Percentiles rank a stretch among this genome's conserved stretches.
These are phyloP conservation scores for Raffaelea arxii DNA, from an alignment of 2,329 filamentous ascomycete genomes.

Conservation along the genomic window DNA sequence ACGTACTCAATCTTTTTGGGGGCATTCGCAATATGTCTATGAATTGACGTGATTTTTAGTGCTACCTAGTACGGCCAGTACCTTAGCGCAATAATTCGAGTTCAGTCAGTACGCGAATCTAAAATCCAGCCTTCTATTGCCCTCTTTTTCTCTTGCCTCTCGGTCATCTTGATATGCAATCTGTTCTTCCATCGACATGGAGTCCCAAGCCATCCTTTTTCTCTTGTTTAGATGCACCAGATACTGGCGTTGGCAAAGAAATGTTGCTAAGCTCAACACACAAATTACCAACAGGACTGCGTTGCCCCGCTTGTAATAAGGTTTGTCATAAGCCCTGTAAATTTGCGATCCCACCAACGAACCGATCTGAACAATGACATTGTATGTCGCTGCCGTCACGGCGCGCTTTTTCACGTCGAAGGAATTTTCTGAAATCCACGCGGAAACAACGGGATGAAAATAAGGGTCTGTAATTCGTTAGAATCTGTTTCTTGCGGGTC, in stretches of 20 bases:
- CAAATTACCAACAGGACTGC: conserved; percentile 40
- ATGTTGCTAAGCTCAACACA: conserved; percentile 38
- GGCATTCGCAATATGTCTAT: too few relatives aligned
- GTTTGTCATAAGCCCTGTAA: conserved; percentile 44
- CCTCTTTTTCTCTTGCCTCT: conserved; percentile 20
- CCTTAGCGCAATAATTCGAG: too few relatives aligned
- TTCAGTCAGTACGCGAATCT: conserved; percentile 31
- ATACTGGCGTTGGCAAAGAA: conserved; percentile 35
- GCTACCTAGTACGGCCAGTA: too few relatives aligned
- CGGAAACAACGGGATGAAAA: conserved; percentile 1
- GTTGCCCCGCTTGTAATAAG: conserved; percentile 45
- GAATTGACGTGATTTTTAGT: too few relatives aligned
- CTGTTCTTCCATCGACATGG: conserved; percentile 37
- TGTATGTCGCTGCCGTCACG: conserved; percentile 5
- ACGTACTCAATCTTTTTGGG: too few relatives aligned
- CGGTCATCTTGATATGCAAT: conserved; percentile 33
- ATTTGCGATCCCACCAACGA: conserved; percentile 29
- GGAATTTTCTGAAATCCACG: conserved; percentile 5
- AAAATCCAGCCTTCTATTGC: conserved; percentile 34
- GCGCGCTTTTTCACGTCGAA: conserved; percentile 10
- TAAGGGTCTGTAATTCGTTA: conserved; percentile 2
- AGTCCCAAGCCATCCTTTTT: conserved; percentile 35
- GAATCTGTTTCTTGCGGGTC: too few relatives aligned
- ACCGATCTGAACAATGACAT: conserved; percentile 26
- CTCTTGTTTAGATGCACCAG: conserved; percentile 42